phyloP scores from a whole-genome alignment of 129 eudicot genomes.

The Flaveria brownii region DNA sequence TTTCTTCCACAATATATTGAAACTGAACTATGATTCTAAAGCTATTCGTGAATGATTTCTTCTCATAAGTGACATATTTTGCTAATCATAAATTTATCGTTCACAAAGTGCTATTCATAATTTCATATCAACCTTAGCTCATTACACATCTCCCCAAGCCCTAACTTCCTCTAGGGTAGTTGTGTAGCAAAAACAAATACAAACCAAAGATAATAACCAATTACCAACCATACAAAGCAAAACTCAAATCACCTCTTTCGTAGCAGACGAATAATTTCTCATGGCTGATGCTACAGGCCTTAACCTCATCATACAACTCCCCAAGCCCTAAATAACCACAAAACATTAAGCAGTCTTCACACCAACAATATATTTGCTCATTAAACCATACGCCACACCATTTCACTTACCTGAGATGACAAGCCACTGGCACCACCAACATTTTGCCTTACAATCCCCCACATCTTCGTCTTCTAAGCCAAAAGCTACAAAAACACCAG shows the following conservation, averaged over 20 bases:
- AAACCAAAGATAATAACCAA: background rate
- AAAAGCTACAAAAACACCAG: constrained; percentile 22
- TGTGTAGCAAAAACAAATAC: background rate
- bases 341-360: background rate
- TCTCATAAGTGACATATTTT: background rate
- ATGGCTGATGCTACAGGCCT: constrained; percentile 40
- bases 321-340: constrained; percentile 16
- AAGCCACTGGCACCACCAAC: constrained; percentile 35
- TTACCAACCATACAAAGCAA: constrained; percentile 5
- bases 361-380: background rate
- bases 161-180: background rate
- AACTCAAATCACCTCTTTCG: constrained; percentile 47
- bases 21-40: background rate
- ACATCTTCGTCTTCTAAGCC: constrained; percentile 26
- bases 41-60: background rate
- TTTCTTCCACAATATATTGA: background rate
- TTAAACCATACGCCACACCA: background rate
- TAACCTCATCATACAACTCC: constrained; percentile 35
- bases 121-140: background rate
- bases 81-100: background rate
- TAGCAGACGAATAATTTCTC: constrained; percentile 44
- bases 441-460: constrained; percentile 39
- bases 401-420: constrained; percentile 33
- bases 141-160: no score
- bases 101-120: background rate